Evolutionary conservation across 1,284 basidiomycete species (phyloP).

Genomic region (Peniophora sp.): DNA sequence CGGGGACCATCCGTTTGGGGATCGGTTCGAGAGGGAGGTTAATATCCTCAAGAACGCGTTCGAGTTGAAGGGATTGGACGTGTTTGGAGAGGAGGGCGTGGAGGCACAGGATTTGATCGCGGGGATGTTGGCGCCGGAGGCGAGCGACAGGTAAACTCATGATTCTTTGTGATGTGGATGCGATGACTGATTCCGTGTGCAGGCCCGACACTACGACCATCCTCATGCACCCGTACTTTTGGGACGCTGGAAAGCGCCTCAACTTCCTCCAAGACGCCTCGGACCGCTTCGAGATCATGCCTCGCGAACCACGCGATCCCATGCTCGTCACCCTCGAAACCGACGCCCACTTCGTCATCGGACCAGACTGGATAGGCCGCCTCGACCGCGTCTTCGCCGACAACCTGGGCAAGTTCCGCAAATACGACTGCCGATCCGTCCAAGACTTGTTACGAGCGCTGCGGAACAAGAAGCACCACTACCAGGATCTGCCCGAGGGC

Average conservation of each 20-base stretch:
- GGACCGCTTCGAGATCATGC: slow-evolving; percentile 98
- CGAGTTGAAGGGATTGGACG: slow-evolving; percentile 60
- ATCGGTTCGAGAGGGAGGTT: slow-evolving; percentile 83
- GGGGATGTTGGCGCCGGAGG: slow-evolving; percentile 70
- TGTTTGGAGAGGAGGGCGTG: slow-evolving; percentile 85
- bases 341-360: slow-evolving; percentile 61
- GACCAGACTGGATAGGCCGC: slow-evolving; percentile 81
- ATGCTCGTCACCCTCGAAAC: slow-evolving; percentile 74
- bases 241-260: slow-evolving; percentile 81
- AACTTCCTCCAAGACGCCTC: slow-evolving; percentile 95
- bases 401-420: slow-evolving; percentile 92
- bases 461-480: slow-evolving; percentile 99
- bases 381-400: slow-evolving; percentile 89
- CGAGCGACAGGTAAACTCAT: slow-evolving; percentile 55
- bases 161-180: not conserved
- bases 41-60: slow-evolving; percentile 84
- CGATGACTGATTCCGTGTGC: not conserved
- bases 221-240: slow-evolving; percentile 94
- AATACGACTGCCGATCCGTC: slow-evolving; percentile 88
- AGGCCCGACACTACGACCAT: slow-evolving; percentile 87
- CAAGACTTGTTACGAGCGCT: slow-evolving; percentile 90
- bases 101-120: slow-evolving; percentile 78
- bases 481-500: slow-evolving; percentile 89
- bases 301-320: slow-evolving; percentile 78
- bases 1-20: slow-evolving; percentile 87